These are phyloP conservation scores for Epichloe brachyelytri DNA, from an alignment of 2,329 filamentous ascomycete species.

Conservation along the genomic window DNA sequence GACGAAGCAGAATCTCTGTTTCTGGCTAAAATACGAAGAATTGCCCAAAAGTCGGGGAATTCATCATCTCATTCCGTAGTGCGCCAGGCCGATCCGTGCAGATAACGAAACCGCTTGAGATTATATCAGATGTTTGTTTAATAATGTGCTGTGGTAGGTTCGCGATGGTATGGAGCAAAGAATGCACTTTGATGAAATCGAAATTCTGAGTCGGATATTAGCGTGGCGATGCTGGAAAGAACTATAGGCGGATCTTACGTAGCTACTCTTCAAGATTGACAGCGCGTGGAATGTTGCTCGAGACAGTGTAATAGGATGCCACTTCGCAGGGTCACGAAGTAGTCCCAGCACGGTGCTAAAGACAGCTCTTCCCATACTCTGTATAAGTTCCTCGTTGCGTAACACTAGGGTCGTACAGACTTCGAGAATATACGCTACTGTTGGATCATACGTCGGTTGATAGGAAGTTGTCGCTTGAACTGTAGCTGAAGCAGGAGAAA, in stretches of 20 bases:
- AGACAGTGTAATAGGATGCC: conserved; percentile 75
- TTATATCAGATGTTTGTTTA: conserved; percentile 59
- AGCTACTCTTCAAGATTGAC: conserved; percentile 67
- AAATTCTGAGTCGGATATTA: conserved; percentile 47
- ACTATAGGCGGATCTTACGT: conserved; percentile 43
- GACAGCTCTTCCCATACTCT: conserved; percentile 63
- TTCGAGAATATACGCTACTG: conserved; percentile 81
- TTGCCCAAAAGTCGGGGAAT: conserved; percentile 96
- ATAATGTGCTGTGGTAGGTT: conserved; percentile 70
- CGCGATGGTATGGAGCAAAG: conserved; percentile 83
- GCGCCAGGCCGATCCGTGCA: conserved; percentile 69
- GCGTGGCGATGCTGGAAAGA: neutral
- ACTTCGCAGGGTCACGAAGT: conserved; percentile 63
- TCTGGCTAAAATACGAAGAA: conserved; percentile 62
- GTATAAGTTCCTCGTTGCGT: conserved; percentile 59
- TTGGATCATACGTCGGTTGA: conserved; percentile 66
- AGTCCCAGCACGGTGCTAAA: conserved; percentile 70
- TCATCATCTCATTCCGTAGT: conserved; percentile 83
- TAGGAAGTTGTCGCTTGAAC: conserved; percentile 21
- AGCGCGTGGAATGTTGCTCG: conserved; percentile 80
- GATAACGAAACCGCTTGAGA: conserved; percentile 64
- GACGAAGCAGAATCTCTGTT: conserved; percentile 58
- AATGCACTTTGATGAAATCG: conserved; percentile 82
- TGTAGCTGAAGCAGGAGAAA: conserved; percentile 47
- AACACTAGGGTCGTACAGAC: conserved; percentile 73